These are phyloP conservation scores for Themeda triandra DNA, from an alignment of 176 grass and related monocot genomes.

Conservation along the genomic window DNA sequence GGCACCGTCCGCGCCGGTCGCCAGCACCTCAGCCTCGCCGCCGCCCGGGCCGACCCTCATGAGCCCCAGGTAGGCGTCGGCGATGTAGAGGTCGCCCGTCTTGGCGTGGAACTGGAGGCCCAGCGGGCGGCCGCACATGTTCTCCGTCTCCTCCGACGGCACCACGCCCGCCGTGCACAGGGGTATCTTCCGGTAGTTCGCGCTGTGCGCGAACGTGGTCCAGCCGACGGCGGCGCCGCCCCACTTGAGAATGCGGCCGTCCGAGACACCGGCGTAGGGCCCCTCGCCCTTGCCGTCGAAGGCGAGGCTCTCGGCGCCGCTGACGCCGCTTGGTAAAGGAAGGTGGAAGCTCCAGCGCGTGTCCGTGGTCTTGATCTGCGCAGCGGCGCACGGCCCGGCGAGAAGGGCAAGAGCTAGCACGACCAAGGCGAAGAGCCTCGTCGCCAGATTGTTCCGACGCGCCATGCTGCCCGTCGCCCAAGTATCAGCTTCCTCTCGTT, in stretches of 20 bases:
- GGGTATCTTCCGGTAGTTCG: background rate
- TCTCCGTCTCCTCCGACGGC: background rate
- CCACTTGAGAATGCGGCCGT: background rate
- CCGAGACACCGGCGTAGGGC: background rate
- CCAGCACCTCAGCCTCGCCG: background rate
- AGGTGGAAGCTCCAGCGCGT: background rate
- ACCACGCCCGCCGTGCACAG: background rate
- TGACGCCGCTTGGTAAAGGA: background rate
- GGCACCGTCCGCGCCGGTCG: background rate
- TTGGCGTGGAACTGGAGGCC: background rate
- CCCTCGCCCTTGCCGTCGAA: background rate
- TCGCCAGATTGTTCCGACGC: background rate
- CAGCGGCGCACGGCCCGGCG: background rate
- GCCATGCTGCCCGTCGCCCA: background rate
- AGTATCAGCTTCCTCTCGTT: too few relatives aligned
- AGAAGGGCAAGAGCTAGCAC: background rate
- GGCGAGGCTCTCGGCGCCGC: background rate
- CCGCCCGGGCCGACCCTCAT: too few relatives aligned
- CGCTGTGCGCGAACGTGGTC: background rate
- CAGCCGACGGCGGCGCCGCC: background rate
- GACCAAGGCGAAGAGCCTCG: background rate
- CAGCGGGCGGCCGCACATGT: background rate
- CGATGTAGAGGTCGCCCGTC: background rate
- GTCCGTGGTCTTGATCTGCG: background rate
- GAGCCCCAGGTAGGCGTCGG: too few relatives aligned